A percentile compares a stretch with the other conserved stretches of the same genome.
These are phyloP conservation scores for Draba incana DNA, from an alignment of 345 rosid species.

Conservation along the genomic window DNA sequence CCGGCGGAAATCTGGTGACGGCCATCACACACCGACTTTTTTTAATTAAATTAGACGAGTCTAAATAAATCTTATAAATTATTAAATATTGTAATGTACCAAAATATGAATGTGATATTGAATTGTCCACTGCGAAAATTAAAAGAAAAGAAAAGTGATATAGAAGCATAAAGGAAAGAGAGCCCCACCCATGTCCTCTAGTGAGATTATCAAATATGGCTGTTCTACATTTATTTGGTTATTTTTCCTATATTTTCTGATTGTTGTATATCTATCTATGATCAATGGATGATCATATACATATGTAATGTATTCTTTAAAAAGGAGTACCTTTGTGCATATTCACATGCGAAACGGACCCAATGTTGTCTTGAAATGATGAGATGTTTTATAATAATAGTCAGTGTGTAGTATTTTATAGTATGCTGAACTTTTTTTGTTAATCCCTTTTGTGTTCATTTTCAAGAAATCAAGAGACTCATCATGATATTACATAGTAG, in stretches of 20 bases:
- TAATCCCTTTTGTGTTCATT: not conserved
- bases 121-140: not conserved
- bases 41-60: too few relatives aligned
- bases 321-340: slow-evolving; percentile 26
- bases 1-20: slow-evolving; percentile 26
- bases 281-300: not conserved
- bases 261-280: too few relatives aligned
- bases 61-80: not conserved
- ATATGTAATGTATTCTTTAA: not conserved
- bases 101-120: not conserved
- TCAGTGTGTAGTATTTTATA: slow-evolving; percentile 1
- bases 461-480: too few relatives aligned
- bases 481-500: too few relatives aligned
- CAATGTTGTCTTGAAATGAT: slow-evolving; percentile 33
- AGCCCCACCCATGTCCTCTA: not conserved
- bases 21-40: too few relatives aligned
- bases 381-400: slow-evolving; percentile 8
- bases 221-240: not conserved
- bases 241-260: too few relatives aligned
- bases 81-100: not conserved
- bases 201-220: slow-evolving; percentile 21
- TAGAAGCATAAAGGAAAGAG: not conserved
- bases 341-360: slow-evolving; percentile 38
- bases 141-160: not conserved
- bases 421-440: not conserved